Conservation (phyloP, 176 grass and related monocot species). For the Tillandsia leiboldiana region DNA sequence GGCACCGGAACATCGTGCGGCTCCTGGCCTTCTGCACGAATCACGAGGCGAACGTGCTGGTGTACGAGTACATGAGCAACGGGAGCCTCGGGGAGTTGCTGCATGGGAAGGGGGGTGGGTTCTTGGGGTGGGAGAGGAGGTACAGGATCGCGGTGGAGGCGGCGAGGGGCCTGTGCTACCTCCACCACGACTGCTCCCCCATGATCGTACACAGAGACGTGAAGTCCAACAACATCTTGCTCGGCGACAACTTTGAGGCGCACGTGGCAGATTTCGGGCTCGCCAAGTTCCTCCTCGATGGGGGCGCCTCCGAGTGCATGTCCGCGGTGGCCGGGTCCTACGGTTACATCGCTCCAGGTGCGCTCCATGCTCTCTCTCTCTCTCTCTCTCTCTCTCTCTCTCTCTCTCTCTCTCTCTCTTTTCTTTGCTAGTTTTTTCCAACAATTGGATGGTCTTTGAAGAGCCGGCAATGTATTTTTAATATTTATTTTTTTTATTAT, state of each 20-base stretch:
- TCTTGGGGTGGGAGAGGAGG: constrained; percentile 55
- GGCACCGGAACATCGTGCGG: constrained; percentile 90
- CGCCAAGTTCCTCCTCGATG: constrained; percentile 71
- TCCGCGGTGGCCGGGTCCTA: constrained; percentile 94
- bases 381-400: not conserved
- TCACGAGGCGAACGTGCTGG: constrained; percentile 41
- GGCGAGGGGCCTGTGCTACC: constrained; percentile 83
- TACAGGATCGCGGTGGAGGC: constrained; percentile 73
- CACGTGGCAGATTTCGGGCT: constrained; percentile 95
- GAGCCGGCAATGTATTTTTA: too few species aligned
- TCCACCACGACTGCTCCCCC: constrained; percentile 83
- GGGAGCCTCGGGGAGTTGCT: constrained; percentile 69
- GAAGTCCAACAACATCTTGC: constrained; percentile 97
- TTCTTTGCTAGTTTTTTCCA: not conserved
- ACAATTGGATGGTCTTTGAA: not conserved
- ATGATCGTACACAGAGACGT: constrained; percentile 95
- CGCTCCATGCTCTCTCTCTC: not conserved
- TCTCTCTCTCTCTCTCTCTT: not conserved
- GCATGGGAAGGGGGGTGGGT: constrained; percentile 59
- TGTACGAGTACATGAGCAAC: constrained; percentile 95
- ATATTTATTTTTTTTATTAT: too few species aligned
- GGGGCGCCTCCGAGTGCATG: constrained; percentile 61
- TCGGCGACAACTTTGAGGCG: constrained; percentile 58
- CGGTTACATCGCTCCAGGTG: constrained; percentile 96
- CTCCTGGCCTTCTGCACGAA: constrained; percentile 67